Base-by-base conservation (phyloP, 2,329 filamentous ascomycete species). In the Sphaerulina populicola region DNA sequence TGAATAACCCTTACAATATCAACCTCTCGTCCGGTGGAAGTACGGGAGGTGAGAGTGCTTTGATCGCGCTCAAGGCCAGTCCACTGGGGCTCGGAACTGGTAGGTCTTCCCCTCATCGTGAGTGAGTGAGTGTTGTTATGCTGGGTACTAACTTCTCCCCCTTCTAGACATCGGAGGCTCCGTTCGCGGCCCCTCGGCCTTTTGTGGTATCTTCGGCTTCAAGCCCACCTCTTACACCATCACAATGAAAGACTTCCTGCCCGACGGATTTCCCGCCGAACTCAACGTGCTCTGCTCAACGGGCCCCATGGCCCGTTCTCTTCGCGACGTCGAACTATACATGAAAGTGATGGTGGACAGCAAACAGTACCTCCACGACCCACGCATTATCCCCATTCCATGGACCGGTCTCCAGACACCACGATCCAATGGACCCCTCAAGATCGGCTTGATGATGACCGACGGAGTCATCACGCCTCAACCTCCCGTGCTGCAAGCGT, bases 101-200 rank as follows among this genome's bases (percentile, higher is more conserved):
- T 45, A 8, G 23, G 43, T 45, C 9, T 27, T 27, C 23, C 4
- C 23, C 6, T 27, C 6, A 27, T 27, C 23, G 4, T 27, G 23
- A 27, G 23, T 27, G 23, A 27, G 23, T 5, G 23, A 6, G 23
- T 27, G 23, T 27, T 27, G 6, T 7, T 27, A 6, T 27, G 23
- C 23, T 27, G 23, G 23, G 3, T 27, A 27, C 23, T 27, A 27
- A 27, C 23, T 6, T 27, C 23, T 27, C 23, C 6, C 23, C 6
- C 23, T 27, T 27, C 23, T 80, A 0, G 81, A 85, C 64, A 73
- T 83, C 42, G 76, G 73, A 0, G 75, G 75, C 2, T 72, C 68
- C 48, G 82, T 93, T 62, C 80, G 82, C 61, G 93, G 95, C 65
- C 90, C 86, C 67, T 86, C 94, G 50, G 90, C 94, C 60, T 90